phyloP scores from a whole-genome alignment of 139 green algal genomes.

The Pycnococcus provasolii region DNA sequence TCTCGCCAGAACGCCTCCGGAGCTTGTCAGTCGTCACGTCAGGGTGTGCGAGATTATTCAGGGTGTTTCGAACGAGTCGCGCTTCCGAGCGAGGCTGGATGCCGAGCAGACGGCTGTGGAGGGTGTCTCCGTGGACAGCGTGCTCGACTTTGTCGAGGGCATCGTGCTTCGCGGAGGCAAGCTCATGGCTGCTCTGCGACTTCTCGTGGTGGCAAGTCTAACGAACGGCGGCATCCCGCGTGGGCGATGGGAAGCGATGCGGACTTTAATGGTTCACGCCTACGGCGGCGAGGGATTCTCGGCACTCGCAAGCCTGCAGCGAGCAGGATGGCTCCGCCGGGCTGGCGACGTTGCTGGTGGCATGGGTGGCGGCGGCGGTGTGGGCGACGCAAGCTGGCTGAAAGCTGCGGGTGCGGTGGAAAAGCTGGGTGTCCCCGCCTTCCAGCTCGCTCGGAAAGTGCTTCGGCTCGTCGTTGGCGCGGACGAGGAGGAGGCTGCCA shows the following conservation, averaged over 20 bases:
- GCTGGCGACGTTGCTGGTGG: too few species aligned
- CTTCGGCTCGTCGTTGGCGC: too few species aligned
- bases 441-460: too few species aligned
- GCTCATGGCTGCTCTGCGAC: not conserved
- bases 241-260: not conserved
- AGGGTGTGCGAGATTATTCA: slow-evolving; percentile 31
- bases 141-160: slow-evolving; percentile 40
- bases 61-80: slow-evolving; percentile 18
- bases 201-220: not conserved
- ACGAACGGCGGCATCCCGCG: not conserved
- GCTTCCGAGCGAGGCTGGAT: slow-evolving; percentile 34
- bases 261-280: not conserved
- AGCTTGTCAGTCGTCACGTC: slow-evolving; percentile 36
- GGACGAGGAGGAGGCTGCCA: too few species aligned
- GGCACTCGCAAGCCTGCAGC: not conserved
- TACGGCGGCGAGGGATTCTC: not conserved
- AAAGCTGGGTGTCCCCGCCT: too few species aligned
- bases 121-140: slow-evolving; percentile 37
- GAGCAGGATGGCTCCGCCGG: not conserved
- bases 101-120: slow-evolving; percentile 62
- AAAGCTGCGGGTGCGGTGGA: too few species aligned
- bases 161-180: slow-evolving; percentile 51
- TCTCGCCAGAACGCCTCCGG: slow-evolving; percentile 44
- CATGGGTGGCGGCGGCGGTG: too few species aligned
- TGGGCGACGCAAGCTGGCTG: too few species aligned